These are phyloP conservation scores for Acer negundo DNA, from an alignment of 345 rosid genomes.

Conservation along the genomic window DNA sequence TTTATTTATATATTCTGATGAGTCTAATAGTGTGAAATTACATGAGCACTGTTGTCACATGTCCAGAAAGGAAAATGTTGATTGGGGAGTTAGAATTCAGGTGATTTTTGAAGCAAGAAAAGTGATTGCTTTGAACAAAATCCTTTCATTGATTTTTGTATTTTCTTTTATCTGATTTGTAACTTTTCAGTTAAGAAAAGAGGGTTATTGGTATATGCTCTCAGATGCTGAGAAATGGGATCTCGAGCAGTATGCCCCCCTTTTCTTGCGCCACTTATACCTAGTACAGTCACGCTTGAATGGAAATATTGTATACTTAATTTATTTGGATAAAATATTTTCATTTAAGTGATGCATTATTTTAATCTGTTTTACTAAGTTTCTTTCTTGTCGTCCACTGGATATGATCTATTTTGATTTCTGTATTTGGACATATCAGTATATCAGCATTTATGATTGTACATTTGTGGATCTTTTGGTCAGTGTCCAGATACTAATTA, in stretches of 20 bases:
- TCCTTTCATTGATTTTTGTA: too few relatives aligned
- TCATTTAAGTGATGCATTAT: neutral
- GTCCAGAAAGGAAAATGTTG: neutral
- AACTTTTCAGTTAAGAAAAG: neutral
- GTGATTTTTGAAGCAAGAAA: neutral
- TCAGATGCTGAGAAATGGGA: neutral
- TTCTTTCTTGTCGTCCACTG: neutral
- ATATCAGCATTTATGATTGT: neutral
- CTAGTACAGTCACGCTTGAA: neutral
- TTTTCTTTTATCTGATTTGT: too few relatives aligned
- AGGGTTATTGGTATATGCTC: neutral
- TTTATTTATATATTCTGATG: neutral
- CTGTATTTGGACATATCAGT: neutral
- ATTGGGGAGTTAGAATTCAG: neutral
- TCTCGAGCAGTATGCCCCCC: neutral
- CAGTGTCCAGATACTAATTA: slow-evolving; percentile 97
- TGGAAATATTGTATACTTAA: neutral
- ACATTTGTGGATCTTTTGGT: slow-evolving; percentile 15
- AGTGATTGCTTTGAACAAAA: too few relatives aligned
- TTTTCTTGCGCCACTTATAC: neutral
- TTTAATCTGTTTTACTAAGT: neutral
- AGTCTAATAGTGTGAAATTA: neutral
- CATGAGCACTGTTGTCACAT: neutral
- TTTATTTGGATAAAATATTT: neutral
- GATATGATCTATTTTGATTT: neutral